Evolutionary conservation across 2,329 filamentous ascomycete genomes (phyloP).

Genomic region (Nothomitra cinnamomea): DNA sequence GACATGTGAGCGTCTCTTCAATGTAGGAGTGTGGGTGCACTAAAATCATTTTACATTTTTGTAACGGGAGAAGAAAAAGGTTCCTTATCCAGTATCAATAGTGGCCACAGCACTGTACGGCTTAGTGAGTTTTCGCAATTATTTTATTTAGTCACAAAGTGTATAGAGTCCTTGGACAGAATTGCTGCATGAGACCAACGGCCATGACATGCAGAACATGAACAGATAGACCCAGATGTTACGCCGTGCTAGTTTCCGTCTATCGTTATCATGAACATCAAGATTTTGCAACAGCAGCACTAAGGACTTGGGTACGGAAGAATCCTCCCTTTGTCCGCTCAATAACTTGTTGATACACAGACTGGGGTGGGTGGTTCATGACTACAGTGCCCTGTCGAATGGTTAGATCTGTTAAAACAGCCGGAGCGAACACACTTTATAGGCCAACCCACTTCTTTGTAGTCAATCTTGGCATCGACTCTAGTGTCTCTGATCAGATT

Average conservation of each 20-base stretch:
- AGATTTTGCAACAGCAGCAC: slow-evolving; percentile 33
- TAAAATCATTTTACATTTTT: too few relatives aligned
- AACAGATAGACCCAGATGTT: background rate
- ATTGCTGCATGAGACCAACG: background rate
- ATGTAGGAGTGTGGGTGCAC: too few relatives aligned
- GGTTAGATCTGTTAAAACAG: background rate
- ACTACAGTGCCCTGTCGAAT: slow-evolving; percentile 59
- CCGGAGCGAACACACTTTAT: background rate
- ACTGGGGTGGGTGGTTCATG: slow-evolving; percentile 98
- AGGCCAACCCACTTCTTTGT: slow-evolving; percentile 45
- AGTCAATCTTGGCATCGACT: slow-evolving; percentile 98
- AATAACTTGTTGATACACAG: slow-evolving; percentile 97
- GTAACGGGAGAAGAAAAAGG: too few relatives aligned
- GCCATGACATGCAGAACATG: background rate
- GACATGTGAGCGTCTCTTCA: background rate
- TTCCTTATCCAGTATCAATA: too few relatives aligned
- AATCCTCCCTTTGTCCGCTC: slow-evolving; percentile 98
- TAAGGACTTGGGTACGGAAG: slow-evolving; percentile 90
- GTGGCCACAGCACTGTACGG: too few relatives aligned
- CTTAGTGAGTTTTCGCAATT: too few relatives aligned
- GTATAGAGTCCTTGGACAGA: too few relatives aligned
- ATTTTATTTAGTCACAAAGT: too few relatives aligned
- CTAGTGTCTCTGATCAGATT: slow-evolving; percentile 96
- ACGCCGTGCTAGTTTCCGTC: background rate
- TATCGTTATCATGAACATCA: background rate